phyloP scores from a whole-genome alignment of 768 basidiomycete species.

The Leccinum disarticulatum region DNA sequence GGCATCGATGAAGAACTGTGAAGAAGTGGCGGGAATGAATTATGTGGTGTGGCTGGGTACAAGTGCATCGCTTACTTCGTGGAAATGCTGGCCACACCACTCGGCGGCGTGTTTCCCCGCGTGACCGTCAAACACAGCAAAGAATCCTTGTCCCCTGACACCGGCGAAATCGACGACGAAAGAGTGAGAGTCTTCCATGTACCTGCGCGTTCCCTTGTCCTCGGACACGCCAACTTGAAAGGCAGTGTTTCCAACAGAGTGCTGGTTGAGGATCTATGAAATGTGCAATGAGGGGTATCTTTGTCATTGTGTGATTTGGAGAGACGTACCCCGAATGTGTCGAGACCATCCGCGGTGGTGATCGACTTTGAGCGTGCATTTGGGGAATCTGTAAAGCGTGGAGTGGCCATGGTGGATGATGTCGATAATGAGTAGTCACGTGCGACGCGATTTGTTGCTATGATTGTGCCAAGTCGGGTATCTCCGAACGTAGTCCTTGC shows the following conservation, averaged over 20 bases:
- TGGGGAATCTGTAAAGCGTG: slow-evolving; percentile 55
- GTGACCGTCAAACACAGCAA: slow-evolving; percentile 97
- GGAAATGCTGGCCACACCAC: slow-evolving; percentile 97
- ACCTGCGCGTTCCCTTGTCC: slow-evolving; percentile 85
- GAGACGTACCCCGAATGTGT: slow-evolving; percentile 71
- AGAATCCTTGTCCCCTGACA: slow-evolving; percentile 94
- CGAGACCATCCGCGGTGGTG: slow-evolving; percentile 68
- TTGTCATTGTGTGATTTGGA: neutral
- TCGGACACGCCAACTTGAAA: slow-evolving; percentile 71
- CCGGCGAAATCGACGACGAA: slow-evolving; percentile 94
- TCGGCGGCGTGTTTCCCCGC: slow-evolving; percentile 98
- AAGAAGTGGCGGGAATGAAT: slow-evolving; percentile 9
- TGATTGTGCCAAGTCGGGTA: slow-evolving; percentile 18
- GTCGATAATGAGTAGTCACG: slow-evolving; percentile 13
- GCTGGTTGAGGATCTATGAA: slow-evolving; percentile 47
- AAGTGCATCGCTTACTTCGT: slow-evolving; percentile 56
- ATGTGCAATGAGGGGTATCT: slow-evolving; percentile 1
- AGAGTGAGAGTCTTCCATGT: slow-evolving; percentile 97
- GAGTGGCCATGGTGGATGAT: slow-evolving; percentile 19
- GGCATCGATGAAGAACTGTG: slow-evolving; percentile 64
- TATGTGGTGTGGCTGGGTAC: neutral
- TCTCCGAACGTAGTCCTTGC: slow-evolving; percentile 18
- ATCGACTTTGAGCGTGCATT: slow-evolving; percentile 84
- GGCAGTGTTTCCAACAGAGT: slow-evolving; percentile 61
- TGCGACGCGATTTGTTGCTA: slow-evolving; percentile 16